Evolutionary conservation across 2,329 filamentous ascomycete genomes (phyloP).

Genomic region (Didymella sp.): DNA sequence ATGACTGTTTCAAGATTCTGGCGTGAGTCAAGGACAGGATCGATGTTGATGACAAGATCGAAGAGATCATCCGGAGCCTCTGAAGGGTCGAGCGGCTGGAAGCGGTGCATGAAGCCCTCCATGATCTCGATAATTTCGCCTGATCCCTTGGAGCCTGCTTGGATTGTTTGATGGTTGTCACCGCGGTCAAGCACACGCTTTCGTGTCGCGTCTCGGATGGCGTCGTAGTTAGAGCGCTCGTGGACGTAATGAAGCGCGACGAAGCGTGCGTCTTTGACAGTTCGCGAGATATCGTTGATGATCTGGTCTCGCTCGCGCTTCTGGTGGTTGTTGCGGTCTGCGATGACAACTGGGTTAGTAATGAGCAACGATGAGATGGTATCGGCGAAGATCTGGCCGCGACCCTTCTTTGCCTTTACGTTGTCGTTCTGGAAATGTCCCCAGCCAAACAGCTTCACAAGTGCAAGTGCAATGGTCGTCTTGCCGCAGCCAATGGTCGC

Average conservation of each 20-base stretch:
- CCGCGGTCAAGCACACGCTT: constrained; percentile 82
- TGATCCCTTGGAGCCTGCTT: constrained; percentile 74
- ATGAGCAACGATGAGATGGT: constrained; percentile 71
- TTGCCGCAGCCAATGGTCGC: constrained; percentile 97
- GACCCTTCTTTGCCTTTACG: constrained; percentile 76
- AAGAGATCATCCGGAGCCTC: constrained; percentile 79
- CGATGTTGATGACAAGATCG: constrained; percentile 82
- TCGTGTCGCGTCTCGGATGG: constrained; percentile 76
- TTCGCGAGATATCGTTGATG: constrained; percentile 74
- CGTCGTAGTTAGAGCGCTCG: constrained; percentile 68
- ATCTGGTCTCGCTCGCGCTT: constrained; percentile 87
- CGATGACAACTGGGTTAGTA: constrained; percentile 75
- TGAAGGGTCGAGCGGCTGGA: constrained; percentile 75
- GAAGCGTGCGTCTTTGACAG: constrained; percentile 69
- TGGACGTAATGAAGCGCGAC: constrained; percentile 92
- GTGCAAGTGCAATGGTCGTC: constrained; percentile 85
- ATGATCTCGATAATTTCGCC: constrained; percentile 86
- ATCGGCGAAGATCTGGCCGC: constrained; percentile 78
- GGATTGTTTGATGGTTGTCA: constrained; percentile 98
- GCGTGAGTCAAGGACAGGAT: constrained; percentile 78
- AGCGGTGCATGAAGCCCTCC: constrained; percentile 89
- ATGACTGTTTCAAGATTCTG: constrained; percentile 85
- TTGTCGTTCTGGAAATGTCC: constrained; percentile 97
- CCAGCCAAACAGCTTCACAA: constrained; percentile 85
- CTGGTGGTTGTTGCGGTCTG: constrained; percentile 94